Percentiles rank a stretch among this genome's conserved stretches.
Conservation (phyloP, 371 early-diverging fungal genomes). For the Actinomucor elegans region DNA sequence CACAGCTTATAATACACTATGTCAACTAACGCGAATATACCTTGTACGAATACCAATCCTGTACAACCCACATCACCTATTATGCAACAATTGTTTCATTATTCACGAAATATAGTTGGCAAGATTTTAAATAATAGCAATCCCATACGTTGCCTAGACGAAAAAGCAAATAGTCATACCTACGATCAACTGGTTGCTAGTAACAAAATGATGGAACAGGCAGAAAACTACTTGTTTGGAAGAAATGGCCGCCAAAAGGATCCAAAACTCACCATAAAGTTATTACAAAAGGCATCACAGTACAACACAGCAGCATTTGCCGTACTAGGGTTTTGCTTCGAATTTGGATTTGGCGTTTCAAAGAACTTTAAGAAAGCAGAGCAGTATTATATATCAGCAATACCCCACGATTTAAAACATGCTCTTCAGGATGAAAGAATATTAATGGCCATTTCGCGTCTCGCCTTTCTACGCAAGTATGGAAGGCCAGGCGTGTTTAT, state of each 20-base stretch:
- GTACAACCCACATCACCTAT: conserved; percentile 1
- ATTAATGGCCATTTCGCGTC: conserved; percentile 61
- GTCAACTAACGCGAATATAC: no score
- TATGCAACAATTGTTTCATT: conserved; percentile 18
- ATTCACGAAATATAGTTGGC: conserved; percentile 11
- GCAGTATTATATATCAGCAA: conserved; percentile 47
- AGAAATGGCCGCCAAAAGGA: conserved; percentile 41
- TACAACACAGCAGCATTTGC: conserved; percentile 51
- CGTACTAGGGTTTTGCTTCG: conserved; percentile 70
- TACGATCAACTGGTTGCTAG: background rate
- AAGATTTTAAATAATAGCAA: conserved; percentile 24
- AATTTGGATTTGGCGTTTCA: conserved; percentile 75
- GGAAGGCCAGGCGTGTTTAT: conserved; percentile 78
- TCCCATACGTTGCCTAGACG: conserved; percentile 65
- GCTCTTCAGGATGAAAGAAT: conserved; percentile 43
- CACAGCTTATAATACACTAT: background rate
- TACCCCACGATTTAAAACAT: conserved; percentile 41
- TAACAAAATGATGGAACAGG: conserved; percentile 21
- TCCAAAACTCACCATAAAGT: conserved; percentile 58
- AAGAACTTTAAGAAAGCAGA: conserved; percentile 61
- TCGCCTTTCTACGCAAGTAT: conserved; percentile 74
- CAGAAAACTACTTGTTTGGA: conserved; percentile 61
- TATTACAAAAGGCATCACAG: conserved; percentile 33
- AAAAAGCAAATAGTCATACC: conserved; percentile 53
- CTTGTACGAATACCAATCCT: background rate